Percentiles rank a stretch among this genome's conserved stretches.
These are phyloP conservation scores for Talaromyces pinophilus DNA, from an alignment of 2,329 filamentous ascomycete genomes.

Conservation along the genomic window DNA sequence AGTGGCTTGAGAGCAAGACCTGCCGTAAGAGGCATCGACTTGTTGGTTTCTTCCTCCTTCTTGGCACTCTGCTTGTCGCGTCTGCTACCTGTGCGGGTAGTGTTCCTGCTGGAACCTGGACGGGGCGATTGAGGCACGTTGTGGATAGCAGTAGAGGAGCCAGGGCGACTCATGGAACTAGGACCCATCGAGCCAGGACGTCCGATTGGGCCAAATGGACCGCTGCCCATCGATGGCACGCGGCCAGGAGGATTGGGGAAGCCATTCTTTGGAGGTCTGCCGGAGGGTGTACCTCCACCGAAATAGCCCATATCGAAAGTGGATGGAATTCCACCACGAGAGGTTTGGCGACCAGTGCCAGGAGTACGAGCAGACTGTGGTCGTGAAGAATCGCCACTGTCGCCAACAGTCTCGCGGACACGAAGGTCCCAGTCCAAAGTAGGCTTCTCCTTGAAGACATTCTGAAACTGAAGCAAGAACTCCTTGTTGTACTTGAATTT, in stretches of 20 bases:
- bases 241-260: conserved; percentile 62
- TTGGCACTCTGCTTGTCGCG: conserved; percentile 53
- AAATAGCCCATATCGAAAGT: conserved; percentile 72
- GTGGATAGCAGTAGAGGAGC: conserved; percentile 54
- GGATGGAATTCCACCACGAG: conserved; percentile 54
- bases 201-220: conserved; percentile 62
- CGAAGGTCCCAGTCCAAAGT: conserved; percentile 90
- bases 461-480: conserved; percentile 95
- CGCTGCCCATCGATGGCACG: conserved; percentile 44
- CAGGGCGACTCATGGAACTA: conserved; percentile 65
- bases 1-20: conserved; percentile 81
- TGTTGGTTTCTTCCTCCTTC: conserved; percentile 70
- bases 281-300: conserved; percentile 65
- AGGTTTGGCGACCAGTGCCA: conserved; percentile 53
- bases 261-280: conserved; percentile 72
- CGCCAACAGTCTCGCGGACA: conserved; percentile 81
- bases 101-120: conserved; percentile 61
- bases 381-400: conserved; percentile 66
- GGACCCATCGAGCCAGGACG: conserved; percentile 66
- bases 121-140: conserved; percentile 71
- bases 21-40: conserved; percentile 88
- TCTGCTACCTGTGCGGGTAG: conserved; percentile 52
- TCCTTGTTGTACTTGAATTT: conserved; percentile 96
- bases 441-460: conserved; percentile 94
- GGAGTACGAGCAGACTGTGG: conserved; percentile 57